Evolutionary conservation across 192 early-diverging fungal species (phyloP), one percentile per base, ranked within the genome.

Genomic region (Coemansia sp.): DNA sequence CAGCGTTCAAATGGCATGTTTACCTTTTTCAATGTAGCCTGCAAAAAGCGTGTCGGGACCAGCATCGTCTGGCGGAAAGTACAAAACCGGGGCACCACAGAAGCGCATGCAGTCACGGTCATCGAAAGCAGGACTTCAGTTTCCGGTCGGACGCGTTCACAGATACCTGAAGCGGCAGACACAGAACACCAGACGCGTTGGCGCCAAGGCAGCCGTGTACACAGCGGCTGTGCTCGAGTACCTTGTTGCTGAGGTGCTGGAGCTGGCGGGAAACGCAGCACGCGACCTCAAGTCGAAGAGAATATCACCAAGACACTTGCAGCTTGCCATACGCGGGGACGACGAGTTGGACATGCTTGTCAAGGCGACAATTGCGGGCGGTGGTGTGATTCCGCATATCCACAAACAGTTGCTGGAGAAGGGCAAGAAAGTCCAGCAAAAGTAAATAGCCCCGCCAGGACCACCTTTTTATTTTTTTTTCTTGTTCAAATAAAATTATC

Each of bases 111-210:
- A 82, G 42, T 82, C 80, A 55, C 74, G 80, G 71, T 78, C 67
- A 57, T 74, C 80, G 58, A 82, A 82, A 60, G 80, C 80, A 15
- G 80, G 80, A 52, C 64, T 82, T 12, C 86, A 96, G 87, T 96
- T 96, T 70, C 95, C 95, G 26, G 95, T 96, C 13, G 93, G 95
- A 36, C 94, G 95, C 83, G 92, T 96, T 70, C 95, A 96, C 77
- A 87, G 95, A 63, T 95, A 95, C 73, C 81, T 95, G 73, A 95
- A 95, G 80, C 85, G 88, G 63, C 84, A 89, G 66, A 88, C 90
- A 16, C 86, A 88, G 67, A 91, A 87, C 80, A 87, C 94, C 66
- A 88, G 91, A 54, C 89, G 93, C 63, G 93, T 96, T 10, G 92
- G 93, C 8, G 91, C 93, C 64, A 93, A 94, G 67, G 95, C 95